Evolutionary conservation across 2,329 filamentous ascomycete genomes (phyloP).

Genomic region (Fusarium sarcochroum): DNA sequence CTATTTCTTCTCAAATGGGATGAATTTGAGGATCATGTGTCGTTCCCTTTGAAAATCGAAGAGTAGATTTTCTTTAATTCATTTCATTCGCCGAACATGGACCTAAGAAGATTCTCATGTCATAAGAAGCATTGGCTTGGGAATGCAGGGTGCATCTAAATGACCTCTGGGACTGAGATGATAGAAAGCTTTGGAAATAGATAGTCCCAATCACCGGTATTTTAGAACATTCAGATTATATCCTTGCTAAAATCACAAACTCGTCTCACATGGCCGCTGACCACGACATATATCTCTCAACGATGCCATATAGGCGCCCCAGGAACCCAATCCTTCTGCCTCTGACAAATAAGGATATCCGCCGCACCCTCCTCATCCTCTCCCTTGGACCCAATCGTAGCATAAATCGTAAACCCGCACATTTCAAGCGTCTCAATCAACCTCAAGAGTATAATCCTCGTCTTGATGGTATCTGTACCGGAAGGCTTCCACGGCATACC

Average conservation of each 20-base stretch:
- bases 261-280: neutral
- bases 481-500: conserved; percentile 14
- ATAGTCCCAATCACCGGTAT: too few relatives aligned
- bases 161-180: too few relatives aligned
- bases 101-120: too few relatives aligned
- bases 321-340: conserved; percentile 28
- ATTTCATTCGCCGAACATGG: too few relatives aligned
- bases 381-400: conserved; percentile 9
- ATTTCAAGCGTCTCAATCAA: conserved; percentile 11
- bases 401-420: conserved; percentile 22
- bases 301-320: conserved; percentile 35
- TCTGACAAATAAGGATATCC: conserved; percentile 31
- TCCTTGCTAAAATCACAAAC: neutral
- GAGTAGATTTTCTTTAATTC: neutral
- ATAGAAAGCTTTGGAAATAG: too few relatives aligned
- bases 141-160: too few relatives aligned
- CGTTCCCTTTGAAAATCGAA: neutral
- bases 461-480: conserved; percentile 2
- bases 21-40: neutral
- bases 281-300: neutral
- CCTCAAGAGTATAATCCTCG: neutral
- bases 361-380: conserved; percentile 3
- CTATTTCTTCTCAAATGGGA: conserved; percentile 21
- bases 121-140: too few relatives aligned
- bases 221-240: too few relatives aligned